Conservation (phyloP, 2,329 filamentous ascomycete genomes). For the Beauveria asiatica region DNA sequence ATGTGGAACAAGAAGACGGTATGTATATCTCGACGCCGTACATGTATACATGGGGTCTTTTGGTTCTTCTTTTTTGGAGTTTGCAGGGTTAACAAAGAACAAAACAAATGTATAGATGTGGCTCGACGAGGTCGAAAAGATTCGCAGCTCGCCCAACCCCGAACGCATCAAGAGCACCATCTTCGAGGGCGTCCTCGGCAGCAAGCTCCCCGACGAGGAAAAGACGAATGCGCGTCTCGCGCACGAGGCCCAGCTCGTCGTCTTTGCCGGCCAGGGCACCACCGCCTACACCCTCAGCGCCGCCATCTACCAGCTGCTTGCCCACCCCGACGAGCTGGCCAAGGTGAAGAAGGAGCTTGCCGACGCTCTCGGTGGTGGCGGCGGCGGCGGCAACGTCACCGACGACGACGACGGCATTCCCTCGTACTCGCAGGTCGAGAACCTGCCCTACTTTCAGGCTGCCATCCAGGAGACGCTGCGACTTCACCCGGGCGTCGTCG, state of each 20-base stretch:
- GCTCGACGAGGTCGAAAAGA: slow-evolving; percentile 6
- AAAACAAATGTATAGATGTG: background rate
- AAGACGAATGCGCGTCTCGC: slow-evolving; percentile 1
- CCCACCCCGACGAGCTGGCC: background rate
- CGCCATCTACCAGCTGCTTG: slow-evolving; percentile 3
- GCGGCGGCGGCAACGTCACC: background rate
- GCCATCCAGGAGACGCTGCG: slow-evolving; percentile 10
- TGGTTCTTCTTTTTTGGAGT: no score
- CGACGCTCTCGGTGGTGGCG: background rate
- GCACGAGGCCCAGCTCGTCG: slow-evolving; percentile 7
- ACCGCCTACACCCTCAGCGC: slow-evolving; percentile 9
- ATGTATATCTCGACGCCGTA: background rate
- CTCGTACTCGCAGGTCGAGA: slow-evolving; percentile 1
- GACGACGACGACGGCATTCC: background rate
- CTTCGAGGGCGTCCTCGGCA: slow-evolving; percentile 3
- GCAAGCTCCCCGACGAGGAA: slow-evolving; percentile 6
- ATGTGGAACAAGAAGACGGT: slow-evolving; percentile 4
- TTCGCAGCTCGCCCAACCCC: slow-evolving; percentile 1
- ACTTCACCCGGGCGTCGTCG: slow-evolving; percentile 20
- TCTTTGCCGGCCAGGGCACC: slow-evolving; percentile 6
- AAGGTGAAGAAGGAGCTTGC: slow-evolving; percentile 3
- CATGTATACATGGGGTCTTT: no score
- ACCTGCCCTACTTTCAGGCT: slow-evolving; percentile 6
- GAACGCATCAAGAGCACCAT: slow-evolving; percentile 8
- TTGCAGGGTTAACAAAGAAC: background rate